Evolutionary conservation across 345 rosid genomes (phyloP).

Genomic region (Hevea brasiliensis): DNA sequence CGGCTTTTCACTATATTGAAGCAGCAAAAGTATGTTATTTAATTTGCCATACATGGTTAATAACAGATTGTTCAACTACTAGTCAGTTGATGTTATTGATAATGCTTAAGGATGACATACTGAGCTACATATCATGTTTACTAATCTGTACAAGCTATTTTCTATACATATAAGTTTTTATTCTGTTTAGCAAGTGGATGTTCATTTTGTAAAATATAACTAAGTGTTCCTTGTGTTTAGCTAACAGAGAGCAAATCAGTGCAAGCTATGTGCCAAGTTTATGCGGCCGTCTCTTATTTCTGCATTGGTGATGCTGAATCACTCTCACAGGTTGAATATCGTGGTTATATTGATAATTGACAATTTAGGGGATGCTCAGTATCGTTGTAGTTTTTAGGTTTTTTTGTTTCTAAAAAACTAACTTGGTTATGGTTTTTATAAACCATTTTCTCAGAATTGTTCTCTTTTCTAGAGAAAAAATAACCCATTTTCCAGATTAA

Average conservation of each 20-base stretch:
- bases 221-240: conserved; percentile 39
- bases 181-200: conserved; percentile 7
- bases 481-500: too few relatives aligned
- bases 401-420: too few relatives aligned
- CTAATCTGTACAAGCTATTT: background rate
- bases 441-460: too few relatives aligned
- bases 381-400: too few relatives aligned
- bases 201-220: background rate
- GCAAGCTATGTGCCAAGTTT: conserved; percentile 90
- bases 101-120: background rate
- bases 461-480: too few relatives aligned
- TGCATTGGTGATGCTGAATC: conserved; percentile 94
- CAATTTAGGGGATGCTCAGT: too few relatives aligned
- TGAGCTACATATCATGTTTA: background rate
- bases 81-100: background rate
- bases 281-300: conserved; percentile 92
- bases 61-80: background rate
- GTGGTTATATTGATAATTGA: conserved; percentile 8
- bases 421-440: too few relatives aligned
- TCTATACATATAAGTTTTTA: background rate
- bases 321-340: conserved; percentile 65
- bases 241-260: conserved; percentile 82
- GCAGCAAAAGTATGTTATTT: conserved; percentile 69
- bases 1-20: conserved; percentile 88
- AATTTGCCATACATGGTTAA: conserved; percentile 6